These are phyloP conservation scores for Bromus sterilis DNA, from an alignment of 176 grass and related monocot genomes.

Conservation along the genomic window DNA sequence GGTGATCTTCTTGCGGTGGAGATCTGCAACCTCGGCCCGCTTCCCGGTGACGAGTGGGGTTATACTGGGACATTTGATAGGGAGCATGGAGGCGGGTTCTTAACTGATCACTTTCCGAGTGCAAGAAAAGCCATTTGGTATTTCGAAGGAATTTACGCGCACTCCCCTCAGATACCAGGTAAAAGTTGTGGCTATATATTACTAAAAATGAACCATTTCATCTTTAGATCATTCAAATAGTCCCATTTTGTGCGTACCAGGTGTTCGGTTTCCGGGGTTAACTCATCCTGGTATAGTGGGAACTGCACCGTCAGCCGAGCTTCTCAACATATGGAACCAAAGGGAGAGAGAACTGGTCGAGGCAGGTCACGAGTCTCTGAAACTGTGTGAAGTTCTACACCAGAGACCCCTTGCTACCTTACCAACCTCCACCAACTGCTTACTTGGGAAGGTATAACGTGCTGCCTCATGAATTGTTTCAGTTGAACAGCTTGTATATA, in stretches of 20 bases:
- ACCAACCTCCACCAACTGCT: constrained; percentile 56
- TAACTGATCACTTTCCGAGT: constrained; percentile 81
- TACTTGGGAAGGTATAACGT: constrained; percentile 65
- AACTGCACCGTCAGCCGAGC: constrained; percentile 71
- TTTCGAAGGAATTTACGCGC: constrained; percentile 92
- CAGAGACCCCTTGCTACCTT: constrained; percentile 73
- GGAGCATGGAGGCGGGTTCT: constrained; percentile 83
- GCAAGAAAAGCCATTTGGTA: constrained; percentile 94
- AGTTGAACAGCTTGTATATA: neutral
- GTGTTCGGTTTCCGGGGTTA: constrained; percentile 79
- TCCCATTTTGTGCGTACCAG: constrained; percentile 20
- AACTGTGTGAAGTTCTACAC: constrained; percentile 75
- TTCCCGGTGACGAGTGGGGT: constrained; percentile 87
- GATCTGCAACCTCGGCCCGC: constrained; percentile 82
- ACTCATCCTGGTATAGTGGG: constrained; percentile 85
- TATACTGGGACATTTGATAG: constrained; percentile 86
- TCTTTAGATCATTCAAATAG: neutral
- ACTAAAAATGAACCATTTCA: neutral
- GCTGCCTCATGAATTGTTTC: neutral
- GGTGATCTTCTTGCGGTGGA: constrained; percentile 87
- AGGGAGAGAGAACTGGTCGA: constrained; percentile 72
- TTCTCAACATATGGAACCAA: constrained; percentile 81
- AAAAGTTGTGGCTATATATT: neutral
- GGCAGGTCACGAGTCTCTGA: constrained; percentile 28
- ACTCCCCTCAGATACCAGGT: constrained; percentile 86